Percentiles rank a stretch among this genome's conserved stretches.
Conservation (phyloP, 495 filamentous ascomycete genomes). For the Haplographium delicatum region DNA sequence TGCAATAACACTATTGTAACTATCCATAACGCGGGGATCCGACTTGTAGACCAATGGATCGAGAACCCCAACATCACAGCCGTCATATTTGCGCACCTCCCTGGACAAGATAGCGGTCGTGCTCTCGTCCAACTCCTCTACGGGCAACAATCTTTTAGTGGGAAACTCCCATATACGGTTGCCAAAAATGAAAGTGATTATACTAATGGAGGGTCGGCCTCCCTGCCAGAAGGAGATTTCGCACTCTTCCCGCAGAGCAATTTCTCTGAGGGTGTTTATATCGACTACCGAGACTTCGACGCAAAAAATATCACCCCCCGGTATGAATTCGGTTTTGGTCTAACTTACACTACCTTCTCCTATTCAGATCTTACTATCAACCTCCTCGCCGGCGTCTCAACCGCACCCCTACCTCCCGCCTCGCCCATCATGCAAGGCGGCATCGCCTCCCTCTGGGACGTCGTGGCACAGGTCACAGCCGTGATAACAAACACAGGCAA, state of each 20-base stretch:
- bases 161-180: conserved; percentile 69
- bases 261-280: conserved; percentile 58
- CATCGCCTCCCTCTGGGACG: conserved; percentile 67
- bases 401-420: conserved; percentile 27
- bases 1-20: conserved; percentile 61
- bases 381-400: conserved; percentile 22
- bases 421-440: conserved; percentile 66
- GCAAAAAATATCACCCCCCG: conserved; percentile 66
- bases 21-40: conserved; percentile 53
- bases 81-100: conserved; percentile 55
- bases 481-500: conserved; percentile 77
- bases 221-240: conserved; percentile 31
- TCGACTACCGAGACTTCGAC: conserved; percentile 69
- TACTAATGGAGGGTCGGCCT: conserved; percentile 32
- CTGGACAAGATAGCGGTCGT: conserved; percentile 55
- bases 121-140: conserved; percentile 55
- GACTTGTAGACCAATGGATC: conserved; percentile 52
- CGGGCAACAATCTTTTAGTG: conserved; percentile 53
- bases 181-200: conserved; percentile 59
- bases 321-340: conserved; percentile 83
- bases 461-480: conserved; percentile 62
- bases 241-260: conserved; percentile 48
- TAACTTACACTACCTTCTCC: conserved; percentile 62
- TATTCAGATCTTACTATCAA: conserved; percentile 39
- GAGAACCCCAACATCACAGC: conserved; percentile 60